A percentile compares a stretch with the other conserved stretches of the same genome.
Conservation (phyloP, 352 stramenopile genomes). For the Pythium phragmitis region DNA sequence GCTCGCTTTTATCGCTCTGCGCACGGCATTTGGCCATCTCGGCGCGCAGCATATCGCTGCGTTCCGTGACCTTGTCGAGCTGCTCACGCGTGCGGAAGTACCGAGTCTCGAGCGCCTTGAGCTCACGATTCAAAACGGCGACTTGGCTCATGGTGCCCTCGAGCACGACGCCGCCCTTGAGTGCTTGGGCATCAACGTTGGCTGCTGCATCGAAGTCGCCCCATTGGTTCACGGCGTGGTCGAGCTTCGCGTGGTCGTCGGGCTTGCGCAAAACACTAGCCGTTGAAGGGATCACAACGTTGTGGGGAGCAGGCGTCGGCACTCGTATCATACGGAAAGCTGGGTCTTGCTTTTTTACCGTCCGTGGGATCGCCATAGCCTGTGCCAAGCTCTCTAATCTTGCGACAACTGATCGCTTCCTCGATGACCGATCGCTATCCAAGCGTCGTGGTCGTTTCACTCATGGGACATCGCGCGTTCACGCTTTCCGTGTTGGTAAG, state of each 20-base stretch:
- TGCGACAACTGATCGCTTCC: neutral
- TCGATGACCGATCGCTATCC: neutral
- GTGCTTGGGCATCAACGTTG: neutral
- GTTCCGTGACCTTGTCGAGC: conserved; percentile 62
- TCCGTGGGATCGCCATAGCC: neutral
- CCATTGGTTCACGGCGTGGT: conserved; percentile 24
- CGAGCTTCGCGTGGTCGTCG: conserved; percentile 8
- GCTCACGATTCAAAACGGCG: conserved; percentile 59
- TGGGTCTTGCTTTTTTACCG: neutral
- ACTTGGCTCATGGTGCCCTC: conserved; percentile 42
- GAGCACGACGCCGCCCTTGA: conserved; percentile 10
- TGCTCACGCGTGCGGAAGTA: conserved; percentile 77
- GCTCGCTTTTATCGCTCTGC: conserved; percentile 45
- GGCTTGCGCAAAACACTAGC: conserved; percentile 1
- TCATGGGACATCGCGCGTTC: neutral
- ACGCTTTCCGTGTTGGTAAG: no score
- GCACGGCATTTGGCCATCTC: conserved; percentile 46
- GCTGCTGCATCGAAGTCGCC: conserved; percentile 18
- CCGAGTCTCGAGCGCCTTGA: conserved; percentile 70
- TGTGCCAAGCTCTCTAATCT: neutral
- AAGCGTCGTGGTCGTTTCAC: conserved; percentile 1
- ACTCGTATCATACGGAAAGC: neutral
- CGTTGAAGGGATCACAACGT: conserved; percentile 4
- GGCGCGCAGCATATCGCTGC: conserved; percentile 58
- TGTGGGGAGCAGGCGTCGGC: neutral